These are phyloP conservation scores for Ceraceosorus bombacis DNA, from an alignment of 1,284 basidiomycete genomes.

Conservation along the genomic window DNA sequence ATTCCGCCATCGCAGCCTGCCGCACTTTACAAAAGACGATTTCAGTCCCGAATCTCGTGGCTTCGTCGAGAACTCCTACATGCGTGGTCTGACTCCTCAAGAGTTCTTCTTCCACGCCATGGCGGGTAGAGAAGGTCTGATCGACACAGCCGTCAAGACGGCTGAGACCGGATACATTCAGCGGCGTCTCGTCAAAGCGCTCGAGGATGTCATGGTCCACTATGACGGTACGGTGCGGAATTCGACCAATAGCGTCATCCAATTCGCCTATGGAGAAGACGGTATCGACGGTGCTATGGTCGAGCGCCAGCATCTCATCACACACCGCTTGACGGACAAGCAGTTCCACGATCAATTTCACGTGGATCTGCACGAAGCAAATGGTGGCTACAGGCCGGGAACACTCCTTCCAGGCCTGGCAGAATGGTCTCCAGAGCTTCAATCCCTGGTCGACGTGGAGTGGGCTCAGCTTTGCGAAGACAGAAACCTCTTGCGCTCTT, in stretches of 20 bases:
- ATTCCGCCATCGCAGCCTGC: constrained; percentile 89
- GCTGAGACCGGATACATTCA: constrained; percentile 99
- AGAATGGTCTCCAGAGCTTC: constrained; percentile 74
- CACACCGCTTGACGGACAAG: constrained; percentile 71
- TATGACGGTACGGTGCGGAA: constrained; percentile 98
- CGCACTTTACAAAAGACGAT: constrained; percentile 98
- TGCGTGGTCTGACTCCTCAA: constrained; percentile 90
- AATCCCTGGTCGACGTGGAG: constrained; percentile 81
- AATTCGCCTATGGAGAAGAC: constrained; percentile 96
- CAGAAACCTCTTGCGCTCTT: constrained; percentile 65
- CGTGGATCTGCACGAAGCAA: constrained; percentile 66
- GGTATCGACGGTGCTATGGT: constrained; percentile 98
- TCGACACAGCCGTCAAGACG: constrained; percentile 99
- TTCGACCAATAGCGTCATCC: constrained; percentile 65
- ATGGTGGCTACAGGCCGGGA: constrained; percentile 53
- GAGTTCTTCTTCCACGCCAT: constrained; percentile 99
- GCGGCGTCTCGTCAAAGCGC: constrained; percentile 90
- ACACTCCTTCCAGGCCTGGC: constrained; percentile 90
- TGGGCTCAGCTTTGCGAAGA: constrained; percentile 70
- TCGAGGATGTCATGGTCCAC: constrained; percentile 94
- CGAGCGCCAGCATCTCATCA: constrained; percentile 87
- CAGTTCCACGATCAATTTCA: constrained; percentile 85
- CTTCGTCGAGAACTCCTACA: constrained; percentile 99
- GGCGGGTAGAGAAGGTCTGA: constrained; percentile 97
- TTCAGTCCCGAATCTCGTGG: constrained; percentile 97